Conservation (phyloP, 306 rosid species). For the Myrica gale region DNA sequence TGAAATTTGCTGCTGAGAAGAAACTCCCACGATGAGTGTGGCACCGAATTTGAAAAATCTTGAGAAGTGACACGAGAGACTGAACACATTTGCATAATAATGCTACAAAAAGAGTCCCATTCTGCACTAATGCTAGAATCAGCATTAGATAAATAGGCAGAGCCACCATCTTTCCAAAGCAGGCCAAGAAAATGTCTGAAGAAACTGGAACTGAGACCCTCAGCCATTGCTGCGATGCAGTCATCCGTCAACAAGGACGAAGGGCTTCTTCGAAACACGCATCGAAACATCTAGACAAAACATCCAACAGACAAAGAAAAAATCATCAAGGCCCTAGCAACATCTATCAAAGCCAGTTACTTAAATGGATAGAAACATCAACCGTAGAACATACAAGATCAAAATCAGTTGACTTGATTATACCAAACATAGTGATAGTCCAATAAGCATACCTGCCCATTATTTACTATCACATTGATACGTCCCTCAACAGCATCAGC, state of each 20-base stretch:
- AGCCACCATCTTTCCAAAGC: constrained; percentile 82
- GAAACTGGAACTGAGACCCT: constrained; percentile 69
- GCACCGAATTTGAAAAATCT: constrained; percentile 31
- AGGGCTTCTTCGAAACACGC: constrained; percentile 73
- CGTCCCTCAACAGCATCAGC: constrained; percentile 92
- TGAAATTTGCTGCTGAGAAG: constrained; percentile 77
- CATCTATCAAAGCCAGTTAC: constrained; percentile 9
- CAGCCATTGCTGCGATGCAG: constrained; percentile 86
- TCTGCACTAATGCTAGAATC: constrained; percentile 59
- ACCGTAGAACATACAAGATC: background rate
- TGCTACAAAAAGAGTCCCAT: constrained; percentile 72
- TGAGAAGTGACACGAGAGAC: constrained; percentile 36
- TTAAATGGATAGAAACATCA: constrained; percentile 1
- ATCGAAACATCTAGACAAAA: constrained; percentile 71
- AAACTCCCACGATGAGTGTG: constrained; percentile 80
- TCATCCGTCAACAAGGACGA: constrained; percentile 74
- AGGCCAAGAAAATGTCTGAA: constrained; percentile 74
- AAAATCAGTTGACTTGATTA: background rate
- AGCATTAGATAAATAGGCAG: constrained; percentile 48
- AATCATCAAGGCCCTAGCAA: constrained; percentile 8
- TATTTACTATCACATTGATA: constrained; percentile 68
- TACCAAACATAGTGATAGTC: background rate
- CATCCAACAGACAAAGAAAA: constrained; percentile 12
- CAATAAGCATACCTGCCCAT: constrained; percentile 61
- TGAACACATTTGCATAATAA: constrained; percentile 64